phyloP scores from a whole-genome alignment of 2,329 filamentous ascomycete species.

The Pseudogymnoascus sp. region DNA sequence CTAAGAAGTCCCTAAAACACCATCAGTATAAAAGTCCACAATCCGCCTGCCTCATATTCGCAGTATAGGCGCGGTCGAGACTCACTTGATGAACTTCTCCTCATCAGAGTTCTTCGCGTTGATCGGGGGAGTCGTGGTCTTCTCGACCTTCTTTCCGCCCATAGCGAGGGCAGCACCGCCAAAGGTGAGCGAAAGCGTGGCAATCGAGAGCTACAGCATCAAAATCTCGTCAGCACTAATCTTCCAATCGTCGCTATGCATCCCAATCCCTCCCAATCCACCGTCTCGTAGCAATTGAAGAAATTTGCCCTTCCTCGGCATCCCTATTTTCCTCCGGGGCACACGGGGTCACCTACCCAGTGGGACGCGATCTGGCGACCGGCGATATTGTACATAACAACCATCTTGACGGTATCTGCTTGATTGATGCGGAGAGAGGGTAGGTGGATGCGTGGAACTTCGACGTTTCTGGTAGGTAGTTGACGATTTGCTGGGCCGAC shows the following conservation, averaged over 20 bases:
- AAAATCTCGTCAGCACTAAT: neutral
- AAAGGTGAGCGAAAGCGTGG: slow-evolving; percentile 5
- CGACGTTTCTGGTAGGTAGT: slow-evolving; percentile 2
- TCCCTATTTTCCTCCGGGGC: neutral
- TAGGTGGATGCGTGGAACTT: neutral
- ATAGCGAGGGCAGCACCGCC: slow-evolving; percentile 9
- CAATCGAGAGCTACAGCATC: slow-evolving; percentile 8
- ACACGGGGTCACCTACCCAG: slow-evolving; percentile 6
- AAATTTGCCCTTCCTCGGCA: neutral
- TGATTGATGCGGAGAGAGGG: slow-evolving; percentile 1
- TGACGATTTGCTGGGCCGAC: neutral
- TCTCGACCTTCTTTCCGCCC: slow-evolving; percentile 4
- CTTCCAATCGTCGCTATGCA: neutral
- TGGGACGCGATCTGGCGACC: slow-evolving; percentile 11
- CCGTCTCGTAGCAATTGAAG: neutral
- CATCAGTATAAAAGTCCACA: neutral
- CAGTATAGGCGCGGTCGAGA: neutral
- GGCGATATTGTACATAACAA: slow-evolving; percentile 9
- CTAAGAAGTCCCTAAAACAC: slow-evolving; percentile 7
- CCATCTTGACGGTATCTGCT: slow-evolving; percentile 3
- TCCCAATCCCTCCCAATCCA: neutral
- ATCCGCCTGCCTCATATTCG: neutral
- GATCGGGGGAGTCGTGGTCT: neutral
- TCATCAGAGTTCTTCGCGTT: slow-evolving; percentile 10
- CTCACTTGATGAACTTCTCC: slow-evolving; percentile 12